phyloP scores from a whole-genome alignment of 371 early-diverging fungal species.

The Mucor racemosus region DNA sequence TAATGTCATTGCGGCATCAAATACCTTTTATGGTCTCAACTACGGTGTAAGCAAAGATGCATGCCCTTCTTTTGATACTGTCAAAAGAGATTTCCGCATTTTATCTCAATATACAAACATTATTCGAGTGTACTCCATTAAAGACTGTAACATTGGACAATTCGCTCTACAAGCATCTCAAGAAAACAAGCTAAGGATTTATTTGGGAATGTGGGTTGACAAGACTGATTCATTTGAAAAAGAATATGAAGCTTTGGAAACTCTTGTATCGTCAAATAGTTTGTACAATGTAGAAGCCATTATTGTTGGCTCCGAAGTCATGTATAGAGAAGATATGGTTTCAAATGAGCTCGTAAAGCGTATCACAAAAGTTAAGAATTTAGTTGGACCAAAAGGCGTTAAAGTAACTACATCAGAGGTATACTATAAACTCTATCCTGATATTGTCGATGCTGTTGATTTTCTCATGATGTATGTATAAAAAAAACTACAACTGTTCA shows the following conservation, averaged over 20 bases:
- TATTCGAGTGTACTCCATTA: conserved; percentile 57
- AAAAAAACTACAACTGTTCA: too few species aligned
- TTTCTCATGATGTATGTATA: conserved; percentile 57
- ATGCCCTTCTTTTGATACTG: conserved; percentile 56
- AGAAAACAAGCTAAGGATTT: conserved; percentile 49
- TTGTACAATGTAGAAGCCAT: conserved; percentile 50
- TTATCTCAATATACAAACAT: conserved; percentile 54
- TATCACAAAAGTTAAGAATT: conserved; percentile 39
- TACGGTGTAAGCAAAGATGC: conserved; percentile 56
- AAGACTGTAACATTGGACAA: conserved; percentile 63
- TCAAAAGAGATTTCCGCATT: conserved; percentile 49
- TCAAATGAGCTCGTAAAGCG: conserved; percentile 34
- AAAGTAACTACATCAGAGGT: conserved; percentile 62
- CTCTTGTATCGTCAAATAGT: conserved; percentile 23
- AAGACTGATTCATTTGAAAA: conserved; percentile 49
- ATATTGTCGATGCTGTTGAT: conserved; percentile 54
- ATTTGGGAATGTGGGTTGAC: conserved; percentile 67
- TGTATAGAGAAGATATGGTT: conserved; percentile 58
- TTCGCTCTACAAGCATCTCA: conserved; percentile 60
- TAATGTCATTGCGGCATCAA: background rate
- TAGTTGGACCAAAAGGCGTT: conserved; percentile 35
- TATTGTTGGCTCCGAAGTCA: conserved; percentile 65
- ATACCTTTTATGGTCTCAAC: conserved; percentile 51
- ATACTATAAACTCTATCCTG: conserved; percentile 50
- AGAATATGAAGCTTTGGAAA: conserved; percentile 48